Percentiles rank a stretch among this genome's conserved stretches.
Evolutionary conservation across 2,329 filamentous ascomycete genomes (phyloP).

Genomic region (Chaetomiaceae sp.): DNA sequence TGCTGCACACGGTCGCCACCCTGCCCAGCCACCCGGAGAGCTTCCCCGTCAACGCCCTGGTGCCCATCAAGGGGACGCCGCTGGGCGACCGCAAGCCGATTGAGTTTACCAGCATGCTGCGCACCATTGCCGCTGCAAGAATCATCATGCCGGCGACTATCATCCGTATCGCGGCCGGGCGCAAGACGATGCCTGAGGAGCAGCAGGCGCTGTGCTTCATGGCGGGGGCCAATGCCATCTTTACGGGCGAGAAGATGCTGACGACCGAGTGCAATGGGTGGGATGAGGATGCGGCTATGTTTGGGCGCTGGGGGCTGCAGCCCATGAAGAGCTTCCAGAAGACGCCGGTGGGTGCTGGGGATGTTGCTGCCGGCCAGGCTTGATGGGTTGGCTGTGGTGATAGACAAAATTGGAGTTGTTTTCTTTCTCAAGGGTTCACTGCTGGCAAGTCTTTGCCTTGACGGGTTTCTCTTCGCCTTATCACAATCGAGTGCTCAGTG

Average conservation of each 20-base stretch:
- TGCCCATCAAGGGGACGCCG: conserved; percentile 86
- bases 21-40: conserved; percentile 80
- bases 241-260: conserved; percentile 93
- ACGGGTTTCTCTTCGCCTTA: no score
- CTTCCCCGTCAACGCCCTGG: conserved; percentile 86
- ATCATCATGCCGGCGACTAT: conserved; percentile 82
- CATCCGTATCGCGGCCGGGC: conserved; percentile 78
- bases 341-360: not conserved
- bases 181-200: conserved; percentile 80
- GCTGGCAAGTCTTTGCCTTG: no score
- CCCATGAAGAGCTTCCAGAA: conserved; percentile 61
- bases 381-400: not conserved
- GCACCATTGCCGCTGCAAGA: conserved; percentile 79
- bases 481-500: no score
- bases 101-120: conserved; percentile 71
- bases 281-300: conserved; percentile 83
- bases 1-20: conserved; percentile 77
- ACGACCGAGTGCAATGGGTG: conserved; percentile 88
- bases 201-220: conserved; percentile 87
- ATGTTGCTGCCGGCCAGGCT: not conserved
- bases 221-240: conserved; percentile 90
- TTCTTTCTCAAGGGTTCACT: no score
- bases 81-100: conserved; percentile 70
- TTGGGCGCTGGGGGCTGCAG: conserved; percentile 73
- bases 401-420: no score